phyloP scores from a whole-genome alignment of 2,329 filamentous ascomycete species.

The Xylaria polymorpha region DNA sequence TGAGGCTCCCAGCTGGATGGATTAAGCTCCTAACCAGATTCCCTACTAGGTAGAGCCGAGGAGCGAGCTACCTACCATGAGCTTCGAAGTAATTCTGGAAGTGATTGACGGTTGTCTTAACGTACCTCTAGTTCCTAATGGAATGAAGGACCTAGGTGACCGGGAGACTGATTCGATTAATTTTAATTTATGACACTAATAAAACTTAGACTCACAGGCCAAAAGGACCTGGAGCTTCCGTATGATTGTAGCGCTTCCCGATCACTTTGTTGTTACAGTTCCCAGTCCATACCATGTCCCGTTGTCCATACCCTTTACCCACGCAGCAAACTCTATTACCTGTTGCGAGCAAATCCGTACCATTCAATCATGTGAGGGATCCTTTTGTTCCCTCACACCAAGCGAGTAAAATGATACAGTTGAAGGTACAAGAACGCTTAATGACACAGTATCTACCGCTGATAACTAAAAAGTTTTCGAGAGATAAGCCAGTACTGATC shows the following conservation, averaged over 20 bases:
- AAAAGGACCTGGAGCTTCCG: neutral
- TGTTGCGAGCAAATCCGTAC: slow-evolving; percentile 19
- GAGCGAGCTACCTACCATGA: neutral
- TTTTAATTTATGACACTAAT: neutral
- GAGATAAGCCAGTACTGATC: neutral
- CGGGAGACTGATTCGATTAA: neutral
- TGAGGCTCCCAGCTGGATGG: too few species aligned
- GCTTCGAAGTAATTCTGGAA: neutral
- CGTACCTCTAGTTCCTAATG: neutral
- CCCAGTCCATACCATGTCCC: slow-evolving; percentile 15
- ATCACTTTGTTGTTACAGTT: slow-evolving; percentile 27
- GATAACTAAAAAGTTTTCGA: slow-evolving; percentile 1
- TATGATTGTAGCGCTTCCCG: neutral
- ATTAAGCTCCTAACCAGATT: too few species aligned
- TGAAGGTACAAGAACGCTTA: slow-evolving; percentile 5
- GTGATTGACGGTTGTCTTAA: neutral
- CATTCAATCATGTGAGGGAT: neutral
- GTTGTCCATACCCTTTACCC: slow-evolving; percentile 1
- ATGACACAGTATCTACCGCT: neutral
- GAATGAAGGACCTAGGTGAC: neutral
- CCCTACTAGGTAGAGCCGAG: too few species aligned
- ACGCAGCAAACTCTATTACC: slow-evolving; percentile 5
- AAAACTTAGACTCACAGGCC: neutral
- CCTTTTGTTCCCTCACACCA: neutral
- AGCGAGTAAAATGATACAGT: slow-evolving; percentile 12